A percentile compares a stretch with the other conserved stretches of the same genome.
Conservation (phyloP, 2,329 filamentous ascomycete species). For the Fonsecaea multimorphosa region DNA sequence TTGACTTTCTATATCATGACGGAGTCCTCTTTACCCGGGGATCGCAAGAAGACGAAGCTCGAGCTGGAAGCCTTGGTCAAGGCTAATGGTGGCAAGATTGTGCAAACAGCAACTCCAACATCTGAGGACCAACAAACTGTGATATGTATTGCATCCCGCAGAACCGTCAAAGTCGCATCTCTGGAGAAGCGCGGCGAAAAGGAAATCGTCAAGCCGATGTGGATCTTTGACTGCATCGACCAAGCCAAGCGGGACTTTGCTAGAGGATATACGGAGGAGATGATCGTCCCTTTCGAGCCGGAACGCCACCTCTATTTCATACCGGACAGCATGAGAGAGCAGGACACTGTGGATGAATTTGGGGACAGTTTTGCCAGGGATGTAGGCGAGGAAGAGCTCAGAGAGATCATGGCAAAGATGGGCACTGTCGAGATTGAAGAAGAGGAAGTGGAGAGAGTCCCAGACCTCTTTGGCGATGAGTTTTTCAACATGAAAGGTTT, state of each 20-base stretch:
- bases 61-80: slow-evolving; percentile 84
- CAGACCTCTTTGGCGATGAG: slow-evolving; percentile 34
- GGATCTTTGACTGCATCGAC: slow-evolving; percentile 82
- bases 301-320: slow-evolving; percentile 74
- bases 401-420: slow-evolving; percentile 36
- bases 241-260: slow-evolving; percentile 61
- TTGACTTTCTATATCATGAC: slow-evolving; percentile 82
- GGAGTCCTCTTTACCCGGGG: slow-evolving; percentile 67
- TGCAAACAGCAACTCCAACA: slow-evolving; percentile 67
- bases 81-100: slow-evolving; percentile 78
- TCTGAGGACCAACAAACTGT: slow-evolving; percentile 58
- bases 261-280: slow-evolving; percentile 55
- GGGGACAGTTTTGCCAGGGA: slow-evolving; percentile 85
- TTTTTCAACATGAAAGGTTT: slow-evolving; percentile 45
- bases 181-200: slow-evolving; percentile 73
- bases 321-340: slow-evolving; percentile 59
- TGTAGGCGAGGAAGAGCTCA: slow-evolving; percentile 67
- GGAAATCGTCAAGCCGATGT: slow-evolving; percentile 77
- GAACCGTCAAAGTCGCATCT: slow-evolving; percentile 80
- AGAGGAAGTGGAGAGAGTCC: slow-evolving; percentile 42
- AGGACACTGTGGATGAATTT: slow-evolving; percentile 72
- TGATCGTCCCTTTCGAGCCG: slow-evolving; percentile 69
- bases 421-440: slow-evolving; percentile 45
- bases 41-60: slow-evolving; percentile 72
- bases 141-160: slow-evolving; percentile 41